phyloP scores from a whole-genome alignment of 257 asterid genomes.

The Parsonsia alboflavescens region DNA sequence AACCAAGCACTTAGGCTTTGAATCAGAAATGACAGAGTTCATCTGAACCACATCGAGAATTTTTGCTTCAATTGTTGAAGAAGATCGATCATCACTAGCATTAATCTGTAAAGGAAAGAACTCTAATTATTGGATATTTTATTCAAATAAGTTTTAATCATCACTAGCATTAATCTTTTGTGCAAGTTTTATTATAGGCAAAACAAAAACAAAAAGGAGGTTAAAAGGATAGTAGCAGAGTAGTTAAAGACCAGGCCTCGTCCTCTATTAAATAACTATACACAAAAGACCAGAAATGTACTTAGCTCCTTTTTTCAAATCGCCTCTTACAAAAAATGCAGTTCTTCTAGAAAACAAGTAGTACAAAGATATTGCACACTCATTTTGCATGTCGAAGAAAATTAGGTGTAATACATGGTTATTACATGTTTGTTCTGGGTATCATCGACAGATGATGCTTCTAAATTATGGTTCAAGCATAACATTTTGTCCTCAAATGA shows the following conservation, averaged over 20 bases:
- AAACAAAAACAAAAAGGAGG: not conserved
- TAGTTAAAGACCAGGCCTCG: not conserved
- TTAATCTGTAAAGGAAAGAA: conserved; percentile 63
- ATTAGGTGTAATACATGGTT: not conserved
- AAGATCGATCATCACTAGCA: conserved; percentile 96
- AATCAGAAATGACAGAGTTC: conserved; percentile 82
- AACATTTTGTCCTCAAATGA: not conserved
- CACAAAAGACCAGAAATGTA: not conserved
- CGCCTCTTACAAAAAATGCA: not conserved
- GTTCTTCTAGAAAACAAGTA: not conserved
- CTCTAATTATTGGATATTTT: not conserved
- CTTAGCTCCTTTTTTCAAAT: not conserved
- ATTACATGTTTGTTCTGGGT: not conserved
- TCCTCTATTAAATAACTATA: not conserved
- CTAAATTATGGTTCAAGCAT: not conserved
- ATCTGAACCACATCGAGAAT: conserved; percentile 89
- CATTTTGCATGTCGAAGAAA: not conserved
- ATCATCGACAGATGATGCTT: not conserved
- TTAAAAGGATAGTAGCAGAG: not conserved
- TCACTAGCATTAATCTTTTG: no score
- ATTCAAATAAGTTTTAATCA: not conserved
- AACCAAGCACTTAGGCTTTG: conserved; percentile 98
- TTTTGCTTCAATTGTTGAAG: conserved; percentile 78
- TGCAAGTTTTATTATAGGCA: not conserved
- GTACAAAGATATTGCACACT: not conserved